Conservation (phyloP, 345 rosid genomes). For the Eutrema yunnanense region DNA sequence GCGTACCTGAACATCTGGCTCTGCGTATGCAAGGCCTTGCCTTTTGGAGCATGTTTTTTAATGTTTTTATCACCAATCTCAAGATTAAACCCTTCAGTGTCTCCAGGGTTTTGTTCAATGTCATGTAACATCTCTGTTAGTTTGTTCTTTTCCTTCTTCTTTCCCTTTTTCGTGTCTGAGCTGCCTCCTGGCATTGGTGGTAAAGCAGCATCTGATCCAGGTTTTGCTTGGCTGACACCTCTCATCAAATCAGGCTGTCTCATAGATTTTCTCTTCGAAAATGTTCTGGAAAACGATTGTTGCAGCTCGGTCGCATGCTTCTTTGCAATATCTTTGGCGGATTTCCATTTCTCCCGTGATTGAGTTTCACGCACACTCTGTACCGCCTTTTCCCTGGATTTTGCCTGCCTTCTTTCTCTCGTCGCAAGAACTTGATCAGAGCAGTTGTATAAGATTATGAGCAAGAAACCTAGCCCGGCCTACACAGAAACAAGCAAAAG, state of each 20-base stretch:
- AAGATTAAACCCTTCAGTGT: conserved; percentile 60
- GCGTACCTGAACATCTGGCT: conserved; percentile 98
- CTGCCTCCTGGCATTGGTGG: conserved; percentile 36
- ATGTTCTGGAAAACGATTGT: conserved; percentile 72
- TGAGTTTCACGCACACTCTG: conserved; percentile 77
- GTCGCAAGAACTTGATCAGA: conserved; percentile 95
- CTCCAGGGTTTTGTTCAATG: conserved; percentile 70
- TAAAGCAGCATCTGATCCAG: conserved; percentile 58
- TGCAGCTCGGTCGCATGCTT: conserved; percentile 66
- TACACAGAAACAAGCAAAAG: conserved; percentile 21
- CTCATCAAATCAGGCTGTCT: conserved; percentile 41
- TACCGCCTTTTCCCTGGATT: conserved; percentile 87
- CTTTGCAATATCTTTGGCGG: conserved; percentile 85
- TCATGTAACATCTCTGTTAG: conserved; percentile 78
- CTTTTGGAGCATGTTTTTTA: conserved; percentile 67
- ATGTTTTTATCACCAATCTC: conserved; percentile 75
- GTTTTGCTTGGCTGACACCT: conserved; percentile 53
- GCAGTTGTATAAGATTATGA: conserved; percentile 81
- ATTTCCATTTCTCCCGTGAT: conserved; percentile 83
- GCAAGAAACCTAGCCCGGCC: conserved; percentile 74
- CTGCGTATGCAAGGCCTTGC: conserved; percentile 77
- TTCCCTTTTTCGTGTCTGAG: conserved; percentile 43
- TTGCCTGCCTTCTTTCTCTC: conserved; percentile 77
- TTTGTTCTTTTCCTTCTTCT: conserved; percentile 57
- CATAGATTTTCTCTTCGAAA: conserved; percentile 61